Evolutionary conservation across 768 basidiomycete species (phyloP).

Genomic region (Artomyces pyxidatus): DNA sequence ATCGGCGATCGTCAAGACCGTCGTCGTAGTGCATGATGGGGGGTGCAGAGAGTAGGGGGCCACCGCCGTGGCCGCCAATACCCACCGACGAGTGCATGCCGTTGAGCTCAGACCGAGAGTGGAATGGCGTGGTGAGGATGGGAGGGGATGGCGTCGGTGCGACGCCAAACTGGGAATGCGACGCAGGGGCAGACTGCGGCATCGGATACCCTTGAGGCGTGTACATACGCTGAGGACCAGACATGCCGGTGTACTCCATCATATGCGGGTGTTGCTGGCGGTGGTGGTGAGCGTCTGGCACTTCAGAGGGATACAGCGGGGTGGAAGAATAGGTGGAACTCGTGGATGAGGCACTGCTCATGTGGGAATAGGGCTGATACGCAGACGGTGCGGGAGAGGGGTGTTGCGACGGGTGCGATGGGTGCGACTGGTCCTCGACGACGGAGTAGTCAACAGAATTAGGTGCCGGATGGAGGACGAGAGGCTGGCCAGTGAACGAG

Average conservation of each 20-base stretch:
- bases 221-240: background rate
- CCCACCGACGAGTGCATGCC: too few species aligned
- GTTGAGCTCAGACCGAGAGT: background rate
- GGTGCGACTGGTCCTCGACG: background rate
- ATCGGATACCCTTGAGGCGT: background rate
- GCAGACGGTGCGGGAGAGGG: background rate
- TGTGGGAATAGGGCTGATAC: background rate
- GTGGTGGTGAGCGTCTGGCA: background rate
- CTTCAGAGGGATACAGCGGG: background rate
- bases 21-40: conserved; percentile 2
- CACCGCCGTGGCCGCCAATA: background rate
- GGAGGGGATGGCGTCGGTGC: background rate
- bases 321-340: background rate
- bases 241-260: background rate
- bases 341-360: too few species aligned
- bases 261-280: background rate
- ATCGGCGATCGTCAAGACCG: background rate
- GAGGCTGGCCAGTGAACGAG: conserved; percentile 4
- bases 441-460: conserved; percentile 5
- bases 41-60: conserved; percentile 5
- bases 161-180: background rate
- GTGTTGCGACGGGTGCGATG: conserved; percentile 1
- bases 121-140: background rate
- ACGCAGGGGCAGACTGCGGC: background rate
- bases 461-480: conserved; percentile 2